phyloP scores from a whole-genome alignment of 176 grass and related monocot genomes.

The Lolium multiflorum region DNA sequence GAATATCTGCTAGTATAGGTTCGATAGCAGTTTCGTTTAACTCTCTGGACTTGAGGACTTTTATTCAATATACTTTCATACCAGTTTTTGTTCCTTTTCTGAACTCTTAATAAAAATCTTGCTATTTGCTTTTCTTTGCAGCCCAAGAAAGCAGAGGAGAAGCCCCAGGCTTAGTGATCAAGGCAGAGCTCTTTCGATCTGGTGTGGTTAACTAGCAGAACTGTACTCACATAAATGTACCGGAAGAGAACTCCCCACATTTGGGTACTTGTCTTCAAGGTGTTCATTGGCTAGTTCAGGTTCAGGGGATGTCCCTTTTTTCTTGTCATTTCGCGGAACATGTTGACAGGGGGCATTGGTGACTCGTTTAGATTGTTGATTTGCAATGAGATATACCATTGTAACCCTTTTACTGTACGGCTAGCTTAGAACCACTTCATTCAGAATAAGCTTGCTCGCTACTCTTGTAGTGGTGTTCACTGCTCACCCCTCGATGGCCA shows the following conservation, averaged over 20 bases:
- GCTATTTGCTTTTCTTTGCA: conserved; percentile 38
- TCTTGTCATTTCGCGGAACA: neutral
- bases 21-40: too few species aligned
- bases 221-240: conserved; percentile 1
- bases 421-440: neutral
- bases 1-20: too few species aligned
- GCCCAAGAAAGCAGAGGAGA: conserved; percentile 91
- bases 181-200: neutral
- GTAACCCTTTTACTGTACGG: neutral
- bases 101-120: conserved; percentile 21
- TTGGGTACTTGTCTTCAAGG: neutral
- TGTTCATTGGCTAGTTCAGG: neutral
- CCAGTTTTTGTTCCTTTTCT: neutral
- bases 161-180: conserved; percentile 57
- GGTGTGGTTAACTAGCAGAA: neutral
- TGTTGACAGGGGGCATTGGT: neutral
- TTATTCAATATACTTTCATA: neutral
- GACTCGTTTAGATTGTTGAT: neutral
- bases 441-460: neutral
- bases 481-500: neutral
- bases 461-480: neutral
- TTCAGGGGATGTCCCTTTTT: neutral
- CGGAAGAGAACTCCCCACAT: neutral
- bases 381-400: neutral
- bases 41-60: too few species aligned